Evolutionary conservation across 2,329 filamentous ascomycete genomes (phyloP), one percentile per base, ranked within the genome.

Genomic region (Didymella keratinophila): DNA sequence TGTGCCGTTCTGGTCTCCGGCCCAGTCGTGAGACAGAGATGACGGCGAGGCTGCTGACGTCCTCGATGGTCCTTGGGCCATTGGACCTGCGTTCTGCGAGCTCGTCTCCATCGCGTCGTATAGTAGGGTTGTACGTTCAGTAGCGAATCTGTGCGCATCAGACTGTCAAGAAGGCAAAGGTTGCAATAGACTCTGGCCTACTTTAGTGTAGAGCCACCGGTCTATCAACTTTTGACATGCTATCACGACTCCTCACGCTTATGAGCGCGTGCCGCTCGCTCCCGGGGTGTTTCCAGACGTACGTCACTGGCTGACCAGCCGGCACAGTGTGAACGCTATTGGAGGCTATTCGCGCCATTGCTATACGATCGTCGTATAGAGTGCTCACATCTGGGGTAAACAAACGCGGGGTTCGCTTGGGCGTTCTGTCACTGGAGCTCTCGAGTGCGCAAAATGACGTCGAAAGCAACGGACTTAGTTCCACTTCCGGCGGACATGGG

Each of bases 11-110:
- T 56, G 44, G 8, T 61, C 53, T 16, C 64, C 61, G 14, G 60
- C 66, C 61, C 60, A 71, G 36, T 73, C 65, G 20, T 60, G 61
- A 10, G 66, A 64, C 3, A 65, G 65, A 16, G 65, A 56, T 16
- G 60, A 36, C n/a, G 48, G 47, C 14, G 41, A 56, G 34, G 48
- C 43, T 2, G 43, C 47, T 10, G 41, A 52, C 30, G 47, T 52
- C 28, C 36, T 34, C 21, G 54, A 52, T 3, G 56, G 61, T 8
- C 62, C 64, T 44, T 60, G 58, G 14, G 63, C 60, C 55, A 66
- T 63, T 14, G 66, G 63, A 20, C 63, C 66, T 44, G 54, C 48
- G 14, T 57, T 52, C 27, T 32, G 54, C 11, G 47, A 52, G 36
- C 42, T 57, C 16, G 48, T 52, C 16, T 52, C 36, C 47, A 48